phyloP scores from a whole-genome alignment of 1,284 basidiomycete species.

The Cystobasidium sp. region DNA sequence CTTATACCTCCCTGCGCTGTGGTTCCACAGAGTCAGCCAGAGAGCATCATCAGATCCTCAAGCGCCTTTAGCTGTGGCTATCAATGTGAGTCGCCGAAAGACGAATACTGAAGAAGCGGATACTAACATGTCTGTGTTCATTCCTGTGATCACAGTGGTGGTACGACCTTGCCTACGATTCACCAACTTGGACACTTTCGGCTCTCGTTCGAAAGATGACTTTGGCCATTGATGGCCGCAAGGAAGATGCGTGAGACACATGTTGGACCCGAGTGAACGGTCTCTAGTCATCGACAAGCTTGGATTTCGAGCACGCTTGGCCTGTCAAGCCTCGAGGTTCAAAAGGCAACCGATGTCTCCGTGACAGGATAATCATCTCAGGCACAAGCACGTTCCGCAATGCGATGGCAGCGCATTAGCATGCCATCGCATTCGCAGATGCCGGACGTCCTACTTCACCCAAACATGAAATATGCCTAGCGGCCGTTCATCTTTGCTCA shows the following conservation, averaged over 20 bases:
- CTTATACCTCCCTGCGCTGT: slow-evolving; percentile 83
- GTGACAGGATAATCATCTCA: too few relatives aligned
- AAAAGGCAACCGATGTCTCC: too few relatives aligned
- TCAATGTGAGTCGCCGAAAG: slow-evolving; percentile 26
- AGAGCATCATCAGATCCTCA: slow-evolving; percentile 54
- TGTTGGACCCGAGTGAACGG: not conserved
- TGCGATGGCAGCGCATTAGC: too few relatives aligned
- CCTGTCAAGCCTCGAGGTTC: not conserved
- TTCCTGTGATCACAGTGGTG: slow-evolving; percentile 68
- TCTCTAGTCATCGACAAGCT: not conserved
- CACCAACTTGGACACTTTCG: slow-evolving; percentile 69
- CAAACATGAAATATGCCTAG: not conserved
- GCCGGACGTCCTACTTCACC: not conserved
- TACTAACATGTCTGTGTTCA: too few relatives aligned
- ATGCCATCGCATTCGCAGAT: too few relatives aligned
- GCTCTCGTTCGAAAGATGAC: slow-evolving; percentile 64
- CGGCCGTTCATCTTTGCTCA: too few relatives aligned
- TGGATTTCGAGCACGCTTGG: not conserved
- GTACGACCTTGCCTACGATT: slow-evolving; percentile 76
- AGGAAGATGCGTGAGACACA: not conserved
- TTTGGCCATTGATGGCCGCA: slow-evolving; percentile 41
- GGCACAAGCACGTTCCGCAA: too few relatives aligned
- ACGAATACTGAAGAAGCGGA: not conserved
- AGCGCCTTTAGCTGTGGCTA: slow-evolving; percentile 30
- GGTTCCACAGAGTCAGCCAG: slow-evolving; percentile 88